These are phyloP conservation scores for Berberis vulgaris DNA, from an alignment of 164 flowering plant species.

Conservation along the genomic window DNA sequence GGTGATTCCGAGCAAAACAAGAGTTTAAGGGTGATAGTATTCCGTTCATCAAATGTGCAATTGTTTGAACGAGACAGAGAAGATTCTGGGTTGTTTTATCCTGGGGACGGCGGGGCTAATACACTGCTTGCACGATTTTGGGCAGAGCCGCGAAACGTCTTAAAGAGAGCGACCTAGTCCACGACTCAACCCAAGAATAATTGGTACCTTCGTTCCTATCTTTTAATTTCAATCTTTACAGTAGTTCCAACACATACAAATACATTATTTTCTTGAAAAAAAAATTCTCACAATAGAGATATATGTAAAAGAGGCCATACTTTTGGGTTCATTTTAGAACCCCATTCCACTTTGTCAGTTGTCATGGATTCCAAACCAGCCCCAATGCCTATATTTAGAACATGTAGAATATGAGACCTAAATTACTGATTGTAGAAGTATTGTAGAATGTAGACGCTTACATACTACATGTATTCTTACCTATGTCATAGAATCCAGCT, in stretches of 20 bases:
- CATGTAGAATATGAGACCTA: not conserved
- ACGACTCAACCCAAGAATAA: too few relatives aligned
- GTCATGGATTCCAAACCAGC: slow-evolving; percentile 98
- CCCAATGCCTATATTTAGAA: slow-evolving; percentile 60
- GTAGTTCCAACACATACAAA: too few relatives aligned
- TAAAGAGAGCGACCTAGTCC: too few relatives aligned
- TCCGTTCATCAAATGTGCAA: too few relatives aligned
- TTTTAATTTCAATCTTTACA: too few relatives aligned
- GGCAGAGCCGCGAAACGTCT: not conserved
- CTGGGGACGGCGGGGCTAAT: too few relatives aligned
- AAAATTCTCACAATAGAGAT: not conserved
- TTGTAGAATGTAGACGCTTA: not conserved
- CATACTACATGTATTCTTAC: slow-evolving; percentile 22
- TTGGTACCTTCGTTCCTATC: too few relatives aligned
- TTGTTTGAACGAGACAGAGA: too few relatives aligned
- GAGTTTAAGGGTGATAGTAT: too few relatives aligned
- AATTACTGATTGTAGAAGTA: not conserved
- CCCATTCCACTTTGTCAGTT: slow-evolving; percentile 55
- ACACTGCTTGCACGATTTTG: too few relatives aligned
- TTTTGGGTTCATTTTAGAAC: slow-evolving; percentile 66
- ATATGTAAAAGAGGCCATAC: slow-evolving; percentile 21
- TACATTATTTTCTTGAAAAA: not conserved
- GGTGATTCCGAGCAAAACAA: too few relatives aligned
- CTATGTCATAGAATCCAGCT: slow-evolving; percentile 97
- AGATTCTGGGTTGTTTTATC: too few relatives aligned